Evolutionary conservation across 208 protist species (phyloP).

Genomic region (Acanthamoeba royreba): DNA sequence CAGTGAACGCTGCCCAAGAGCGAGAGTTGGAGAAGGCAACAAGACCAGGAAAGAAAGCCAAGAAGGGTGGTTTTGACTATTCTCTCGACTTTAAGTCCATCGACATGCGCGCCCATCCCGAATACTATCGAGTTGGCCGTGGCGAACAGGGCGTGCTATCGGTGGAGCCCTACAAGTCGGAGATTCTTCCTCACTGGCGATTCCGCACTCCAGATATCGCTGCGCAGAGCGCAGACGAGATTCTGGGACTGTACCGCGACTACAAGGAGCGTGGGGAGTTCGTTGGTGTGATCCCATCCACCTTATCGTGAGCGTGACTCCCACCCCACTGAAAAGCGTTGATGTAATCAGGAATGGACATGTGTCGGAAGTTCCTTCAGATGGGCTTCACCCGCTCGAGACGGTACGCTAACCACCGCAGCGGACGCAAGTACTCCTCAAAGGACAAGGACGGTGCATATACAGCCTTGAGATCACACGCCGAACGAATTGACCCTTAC

Average conservation of each 20-base stretch:
- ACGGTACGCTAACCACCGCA: constrained; percentile 16
- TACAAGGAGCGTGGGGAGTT: constrained; percentile 32
- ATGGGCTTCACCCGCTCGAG: neutral
- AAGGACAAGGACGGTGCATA: neutral
- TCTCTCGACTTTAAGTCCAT: neutral
- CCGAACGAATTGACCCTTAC: no score
- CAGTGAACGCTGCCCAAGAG: no score
- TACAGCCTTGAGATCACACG: neutral
- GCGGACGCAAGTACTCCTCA: neutral
- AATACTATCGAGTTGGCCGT: neutral
- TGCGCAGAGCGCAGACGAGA: neutral
- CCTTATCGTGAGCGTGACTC: no score
- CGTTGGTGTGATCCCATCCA: neutral
- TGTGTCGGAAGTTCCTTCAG: constrained; percentile 12
- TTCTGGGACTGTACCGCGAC: neutral
- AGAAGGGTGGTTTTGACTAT: neutral
- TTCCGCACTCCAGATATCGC: constrained; percentile 22
- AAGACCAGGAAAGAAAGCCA: neutral
- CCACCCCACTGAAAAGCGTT: neutral
- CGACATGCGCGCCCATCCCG: neutral
- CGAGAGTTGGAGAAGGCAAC: no score
- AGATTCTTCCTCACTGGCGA: constrained; percentile 50
- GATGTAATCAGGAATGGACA: neutral
- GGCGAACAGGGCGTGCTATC: constrained; percentile 38
- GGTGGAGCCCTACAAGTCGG: constrained; percentile 37